phyloP scores from a whole-genome alignment of 2,329 filamentous ascomycete genomes.

The Stemphylium beticola region DNA sequence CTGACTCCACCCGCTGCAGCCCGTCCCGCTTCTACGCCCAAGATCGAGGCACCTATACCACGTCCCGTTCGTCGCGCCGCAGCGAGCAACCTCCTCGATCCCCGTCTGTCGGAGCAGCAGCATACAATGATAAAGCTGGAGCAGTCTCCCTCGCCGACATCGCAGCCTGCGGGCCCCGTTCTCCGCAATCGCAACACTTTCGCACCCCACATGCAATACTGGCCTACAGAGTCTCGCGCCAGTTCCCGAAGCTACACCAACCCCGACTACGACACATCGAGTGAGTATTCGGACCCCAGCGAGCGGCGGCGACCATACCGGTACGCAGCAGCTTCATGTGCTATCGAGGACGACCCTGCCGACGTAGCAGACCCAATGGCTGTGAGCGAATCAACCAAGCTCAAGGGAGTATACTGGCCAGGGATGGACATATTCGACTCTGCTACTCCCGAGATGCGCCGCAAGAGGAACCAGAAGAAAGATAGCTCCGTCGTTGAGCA shows the following conservation, averaged over 20 bases:
- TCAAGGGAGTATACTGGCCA: constrained; percentile 77
- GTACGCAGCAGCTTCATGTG: constrained; percentile 36
- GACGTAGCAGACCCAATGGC: constrained; percentile 33
- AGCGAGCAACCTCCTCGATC: constrained; percentile 41
- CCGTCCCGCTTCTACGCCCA: constrained; percentile 28
- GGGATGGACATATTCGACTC: constrained; percentile 85
- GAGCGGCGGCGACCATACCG: constrained; percentile 32
- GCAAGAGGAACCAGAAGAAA: constrained; percentile 80
- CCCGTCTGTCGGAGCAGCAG: constrained; percentile 46
- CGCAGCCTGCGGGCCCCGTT: constrained; percentile 31
- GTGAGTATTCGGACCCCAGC: constrained; percentile 45
- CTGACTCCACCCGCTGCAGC: constrained; percentile 34
- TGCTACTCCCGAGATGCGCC: constrained; percentile 73
- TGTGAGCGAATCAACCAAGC: constrained; percentile 53
- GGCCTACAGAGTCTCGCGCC: constrained; percentile 43
- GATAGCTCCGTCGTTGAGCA: constrained; percentile 71
- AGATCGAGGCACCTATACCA: constrained; percentile 34
- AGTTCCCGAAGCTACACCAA: constrained; percentile 48
- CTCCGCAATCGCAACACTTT: constrained; percentile 41
- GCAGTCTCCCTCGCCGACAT: constrained; percentile 38
- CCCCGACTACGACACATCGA: constrained; percentile 47
- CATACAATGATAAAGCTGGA: constrained; percentile 47
- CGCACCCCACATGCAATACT: constrained; percentile 47
- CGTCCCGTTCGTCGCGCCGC: constrained; percentile 34
- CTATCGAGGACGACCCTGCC: constrained; percentile 39